Evolutionary conservation across 345 rosid species (phyloP), one percentile per base, ranked within the genome.

Genomic region (Corymbia maculata): DNA sequence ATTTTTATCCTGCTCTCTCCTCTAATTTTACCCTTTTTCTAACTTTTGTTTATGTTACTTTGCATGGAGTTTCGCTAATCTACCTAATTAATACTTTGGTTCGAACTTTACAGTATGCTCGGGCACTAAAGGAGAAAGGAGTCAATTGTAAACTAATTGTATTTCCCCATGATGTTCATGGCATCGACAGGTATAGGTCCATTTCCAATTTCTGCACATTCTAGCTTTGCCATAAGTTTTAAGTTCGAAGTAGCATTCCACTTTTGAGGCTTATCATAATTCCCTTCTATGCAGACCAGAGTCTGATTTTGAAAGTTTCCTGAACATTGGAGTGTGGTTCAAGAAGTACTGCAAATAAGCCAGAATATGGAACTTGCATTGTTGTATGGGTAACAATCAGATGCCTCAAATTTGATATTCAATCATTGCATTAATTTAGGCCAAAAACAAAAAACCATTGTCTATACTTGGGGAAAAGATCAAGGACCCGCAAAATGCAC

Each of bases 261-360:
- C 26, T 75, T 64, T 22, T 47, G 52, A 28, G 84, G 84, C 84
- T 75, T 42, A 75, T 26, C 49, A 75, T 22, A 75, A 24, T 87
- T 44, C 36, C 53, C 84, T 90, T 89, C 87, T 85, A 13, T 93
- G 97, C 95, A 97, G 98, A 64, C 98, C 98, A 13, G 96, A 94
- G 87, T 95, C 98, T 2, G 97, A 95, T 89, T 97, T 91, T n/a
- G 96, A 95, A 89, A 94, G 99, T 94, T 96, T 89, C 91, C 94
- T 96, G 52, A 96, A 95, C 87, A 91, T 95, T 87, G 97, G 97
- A 49, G 93, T 95, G 53, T 94, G 99, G 96, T 97, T 96, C 93
- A 95, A 94, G 91, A 95, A 86, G 87, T 36, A 86, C 87, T 86
- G 44, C 87, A 53, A 32, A 52, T 51, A 45, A 86, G 49, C 59